phyloP scores from a whole-genome alignment of 306 rosid species.

The Acacia acuminata region DNA sequence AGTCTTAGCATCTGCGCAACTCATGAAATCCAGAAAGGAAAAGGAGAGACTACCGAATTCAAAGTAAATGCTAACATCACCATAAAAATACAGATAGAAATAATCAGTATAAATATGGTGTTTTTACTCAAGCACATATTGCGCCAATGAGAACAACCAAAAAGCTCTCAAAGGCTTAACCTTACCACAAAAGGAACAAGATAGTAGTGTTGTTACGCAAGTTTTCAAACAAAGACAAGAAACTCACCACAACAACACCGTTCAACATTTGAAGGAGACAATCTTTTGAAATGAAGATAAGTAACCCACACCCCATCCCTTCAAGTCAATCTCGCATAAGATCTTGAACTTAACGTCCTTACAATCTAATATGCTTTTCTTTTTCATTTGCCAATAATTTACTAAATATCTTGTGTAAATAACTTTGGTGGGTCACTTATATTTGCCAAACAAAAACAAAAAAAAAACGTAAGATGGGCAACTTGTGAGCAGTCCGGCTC shows the following conservation, averaged over 20 bases:
- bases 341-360: constrained; percentile 93
- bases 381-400: no score
- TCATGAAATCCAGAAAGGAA: neutral
- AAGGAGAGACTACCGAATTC: no score
- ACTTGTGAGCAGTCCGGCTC: no score
- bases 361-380: no score
- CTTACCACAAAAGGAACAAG: constrained; percentile 6
- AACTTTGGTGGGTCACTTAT: no score
- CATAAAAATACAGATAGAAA: no score
- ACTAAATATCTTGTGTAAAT: no score
- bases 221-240: constrained; percentile 26
- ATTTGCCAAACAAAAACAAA: no score
- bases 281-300: constrained; percentile 89
- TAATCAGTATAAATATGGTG: neutral
- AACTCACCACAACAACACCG: constrained; percentile 93
- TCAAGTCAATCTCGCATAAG: constrained; percentile 97
- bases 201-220: constrained; percentile 10
- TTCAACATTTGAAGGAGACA: constrained; percentile 95
- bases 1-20: neutral
- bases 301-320: constrained; percentile 99
- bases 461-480: no score
- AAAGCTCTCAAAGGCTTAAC: neutral
- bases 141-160: neutral
- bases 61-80: no score
- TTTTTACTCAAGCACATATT: neutral